Percentiles rank a stretch among this genome's conserved stretches.
These are phyloP conservation scores for Ogataea ganodermae DNA, from an alignment of 805 yeast species.

Conservation along the genomic window DNA sequence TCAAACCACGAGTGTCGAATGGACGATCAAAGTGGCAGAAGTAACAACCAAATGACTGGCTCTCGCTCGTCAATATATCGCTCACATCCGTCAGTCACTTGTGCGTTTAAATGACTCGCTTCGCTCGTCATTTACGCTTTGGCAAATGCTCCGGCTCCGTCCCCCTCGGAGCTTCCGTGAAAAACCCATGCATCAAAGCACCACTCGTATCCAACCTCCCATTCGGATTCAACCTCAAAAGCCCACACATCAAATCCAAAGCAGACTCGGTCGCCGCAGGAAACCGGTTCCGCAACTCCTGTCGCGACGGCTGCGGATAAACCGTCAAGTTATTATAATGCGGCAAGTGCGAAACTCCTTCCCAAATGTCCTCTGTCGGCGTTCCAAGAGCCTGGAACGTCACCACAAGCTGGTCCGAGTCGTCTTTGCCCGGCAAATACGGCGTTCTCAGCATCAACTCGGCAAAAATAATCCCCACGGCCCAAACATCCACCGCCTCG, in stretches of 20 bases:
- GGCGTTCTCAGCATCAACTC: conserved; percentile 95
- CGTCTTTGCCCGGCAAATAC: conserved; percentile 90
- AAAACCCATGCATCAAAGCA: conserved; percentile 68
- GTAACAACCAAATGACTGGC: too few relatives aligned
- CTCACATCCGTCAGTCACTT: too few relatives aligned
- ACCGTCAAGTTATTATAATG: conserved; percentile 69
- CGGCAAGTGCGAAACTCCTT: conserved; percentile 79
- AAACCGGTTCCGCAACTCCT: conserved; percentile 78
- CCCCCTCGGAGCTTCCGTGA: conserved; percentile 72
- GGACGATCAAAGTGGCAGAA: too few relatives aligned
- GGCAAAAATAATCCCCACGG: conserved; percentile 94
- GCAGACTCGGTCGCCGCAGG: conserved; percentile 90
- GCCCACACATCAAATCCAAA: conserved; percentile 66
- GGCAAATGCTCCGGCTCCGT: conserved; percentile 65
- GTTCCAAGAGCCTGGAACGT: conserved; percentile 96
- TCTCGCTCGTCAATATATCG: too few relatives aligned
- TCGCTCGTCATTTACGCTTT: conserved; percentile 27
- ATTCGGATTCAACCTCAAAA: conserved; percentile 80
- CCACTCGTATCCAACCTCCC: conserved; percentile 63
- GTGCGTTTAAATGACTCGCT: too few relatives aligned
- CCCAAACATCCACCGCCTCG: conserved; percentile 91
- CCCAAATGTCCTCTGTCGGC: conserved; percentile 92
- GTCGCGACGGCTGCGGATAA: conserved; percentile 82
- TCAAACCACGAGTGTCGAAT: too few relatives aligned
- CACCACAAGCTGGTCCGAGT: conserved; percentile 85